Base-by-base conservation (phyloP, 208 protist genomes). In the Crithidia brevicula region DNA sequence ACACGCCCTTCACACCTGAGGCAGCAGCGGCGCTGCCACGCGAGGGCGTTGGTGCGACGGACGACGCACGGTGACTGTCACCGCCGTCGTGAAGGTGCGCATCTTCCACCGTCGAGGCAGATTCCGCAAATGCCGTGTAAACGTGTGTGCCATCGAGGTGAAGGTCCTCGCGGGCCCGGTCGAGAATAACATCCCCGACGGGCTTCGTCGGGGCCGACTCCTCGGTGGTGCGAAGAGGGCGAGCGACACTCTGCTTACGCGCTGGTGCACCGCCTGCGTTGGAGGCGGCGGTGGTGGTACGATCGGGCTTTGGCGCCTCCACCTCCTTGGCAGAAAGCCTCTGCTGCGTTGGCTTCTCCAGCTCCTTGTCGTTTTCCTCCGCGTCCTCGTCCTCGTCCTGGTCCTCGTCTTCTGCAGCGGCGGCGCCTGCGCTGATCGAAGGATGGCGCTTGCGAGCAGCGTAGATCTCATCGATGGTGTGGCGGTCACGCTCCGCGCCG, bases 391-490 rank as follows among this genome's bases (percentile, higher is more conserved):
- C 28, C 46, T 50, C 43, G n/a, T 42, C 30, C 43, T 42, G 45
- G 2, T 9, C 53, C 30, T 45, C 57, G 18, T n/a, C 45, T 31
- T 2, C 47, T 15, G 54, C 18, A 9, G 65, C 43, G 23, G 56
- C 56, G 1, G 6, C 42, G 30, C 51, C 20, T 31, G 38, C 25
- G 62, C 31, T 45, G 34, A 56, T 18, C 49, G 54, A 62, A 61
- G 80, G 43, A 23, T 47, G 63, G 36, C 46, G 58, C 74, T 87
- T 92, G n/a, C 90, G 85, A 10, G 85, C 87, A 7, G 72, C 77
- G 67, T 96, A 96, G 11, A 96, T 81, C 57, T 91, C 81, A 56
- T 96, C 90, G 50, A 96, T 93, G 40, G 81, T 85, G 60, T 73
- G 85, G 9, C 83, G 85, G 22, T 81, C 67, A 34, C 71, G 66